Evolutionary conservation across 768 basidiomycete genomes (phyloP).

Genomic region (Asterophora parasitica): DNA sequence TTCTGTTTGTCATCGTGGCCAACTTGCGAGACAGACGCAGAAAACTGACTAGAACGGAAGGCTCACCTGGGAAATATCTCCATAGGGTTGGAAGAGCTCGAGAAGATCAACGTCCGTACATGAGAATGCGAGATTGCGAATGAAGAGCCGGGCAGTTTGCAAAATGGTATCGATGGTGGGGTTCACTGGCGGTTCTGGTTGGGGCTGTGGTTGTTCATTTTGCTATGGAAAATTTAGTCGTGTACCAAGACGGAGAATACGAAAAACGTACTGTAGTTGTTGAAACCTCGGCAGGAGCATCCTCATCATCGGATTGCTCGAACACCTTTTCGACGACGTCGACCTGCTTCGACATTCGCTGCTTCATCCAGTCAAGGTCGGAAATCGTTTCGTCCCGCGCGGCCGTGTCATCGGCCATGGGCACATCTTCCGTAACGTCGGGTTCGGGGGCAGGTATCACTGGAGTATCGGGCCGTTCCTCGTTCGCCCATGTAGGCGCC

Average conservation of each 20-base stretch:
- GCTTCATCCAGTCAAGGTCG: conserved; percentile 74
- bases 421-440: conserved; percentile 12
- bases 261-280: not conserved
- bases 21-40: conserved; percentile 6
- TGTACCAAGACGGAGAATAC: not conserved
- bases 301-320: conserved; percentile 60
- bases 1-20: conserved; percentile 40
- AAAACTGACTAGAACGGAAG: conserved; percentile 1
- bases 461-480: conserved; percentile 20
- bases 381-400: conserved; percentile 40
- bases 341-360: conserved; percentile 49
- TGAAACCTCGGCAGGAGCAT: conserved; percentile 12
- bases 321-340: conserved; percentile 45
- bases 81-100: conserved; percentile 62
- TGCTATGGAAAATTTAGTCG: conserved; percentile 6
- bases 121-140: conserved; percentile 92
- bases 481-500: conserved; percentile 65
- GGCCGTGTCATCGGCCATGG: conserved; percentile 14
- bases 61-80: conserved; percentile 73
- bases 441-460: conserved; percentile 9
- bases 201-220: conserved; percentile 2
- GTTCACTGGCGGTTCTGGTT: conserved; percentile 28
- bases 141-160: conserved; percentile 75
- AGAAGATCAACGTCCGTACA: conserved; percentile 70
- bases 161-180: conserved; percentile 51